Base-by-base conservation (phyloP, 441 rosid genomes). In the Populus trichocarpa region DNA sequence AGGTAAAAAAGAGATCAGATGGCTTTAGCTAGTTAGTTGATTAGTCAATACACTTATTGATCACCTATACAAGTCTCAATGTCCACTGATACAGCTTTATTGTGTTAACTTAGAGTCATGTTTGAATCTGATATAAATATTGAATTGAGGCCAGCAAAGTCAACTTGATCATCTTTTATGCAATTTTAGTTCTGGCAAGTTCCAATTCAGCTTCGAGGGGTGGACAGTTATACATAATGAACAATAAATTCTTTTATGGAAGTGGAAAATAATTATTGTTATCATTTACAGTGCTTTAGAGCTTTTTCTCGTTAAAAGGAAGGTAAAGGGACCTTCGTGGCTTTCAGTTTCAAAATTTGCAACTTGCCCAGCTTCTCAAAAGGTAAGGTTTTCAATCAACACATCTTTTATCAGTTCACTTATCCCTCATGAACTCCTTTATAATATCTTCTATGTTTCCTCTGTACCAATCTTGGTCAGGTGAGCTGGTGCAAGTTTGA, bases 401-500 rank as follows among this genome's bases (percentile, higher is more conserved):
- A 57, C 18, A 73, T 72, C 74, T 66, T 35, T 30, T 80, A 46
- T 70, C 61, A 59, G 74, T 75, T 76, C 57, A 64, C n/a, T 74
- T 63, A 69, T 59, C 59, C 64, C 30, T 14, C 61, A 72, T 63
- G 40, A 38, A 61, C 75, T 69, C 71, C 71, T 42, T 50, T 4
- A 33, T 46, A 72, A 20, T 78, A 53, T 77, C 61, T 78, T 69
- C 53, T 35, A n/a, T 67, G 76, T 77, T 81, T 76, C 69, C 64
- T 67, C 75, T 77, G 57, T 77, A 77, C 76, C 81, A 72, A 75
- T 77, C 74, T 80, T 84, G 75, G 8, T 74, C 86, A 94, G 99
- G 94, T 94, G 81, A 96, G 99, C 88, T 94, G 97, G 99, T 96
- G 99, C 90, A 94, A 90, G 84, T 93, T 90, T 88, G 99, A 96